Evolutionary conservation across 2,329 filamentous ascomycete species (phyloP), one percentile per base, ranked within the genome.

Genomic region (Xylaria sp.): DNA sequence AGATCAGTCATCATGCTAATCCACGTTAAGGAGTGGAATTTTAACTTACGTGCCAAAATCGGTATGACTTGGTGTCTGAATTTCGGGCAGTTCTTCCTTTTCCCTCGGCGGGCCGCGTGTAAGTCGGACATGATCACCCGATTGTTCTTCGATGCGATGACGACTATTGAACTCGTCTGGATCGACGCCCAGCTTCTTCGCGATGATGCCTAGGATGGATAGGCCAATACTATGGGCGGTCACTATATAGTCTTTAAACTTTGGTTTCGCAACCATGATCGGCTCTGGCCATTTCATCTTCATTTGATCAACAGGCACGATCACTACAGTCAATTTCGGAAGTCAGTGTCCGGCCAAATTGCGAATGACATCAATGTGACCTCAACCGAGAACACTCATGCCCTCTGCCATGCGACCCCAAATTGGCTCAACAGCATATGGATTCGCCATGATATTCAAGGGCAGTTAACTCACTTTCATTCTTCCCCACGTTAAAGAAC

Each of bases 1-100:
- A 57, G 15, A n/a, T 72, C 20, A 65, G 49, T 36, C 9, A 38
- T 38, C 20, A 20, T 13, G 51, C 2, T 10, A 56, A 36, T 56
- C 6, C 6, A 38, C 1, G 1, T 7, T 4, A 2, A 36, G n/a
- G 17, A 23, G 4, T 15, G 11, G n/a, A 28, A 9, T 23, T 2
- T 9, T 5, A 36, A 74, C 77, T 71, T 72, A 78, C 75, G 77
- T 77, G 17, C 80, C 80, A 59, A 80, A 81, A 63, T 81, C 80
- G 1, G 79, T 81, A 59, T 79, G 79, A 44, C 74, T 76, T 10
- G 75, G 75, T n/a, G 75, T 78, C 69, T 77, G 77, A 28, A 76
- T 78, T 68, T 77, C 74, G 1, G 76, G 75, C 63, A 76, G 62
- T 53, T 78, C 78, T 59, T 77, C 76, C 10, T 69, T 75, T 9